These are phyloP conservation scores for Pseudogymnoascus sp. DNA, from an alignment of 2,329 filamentous ascomycete genomes.

Conservation along the genomic window DNA sequence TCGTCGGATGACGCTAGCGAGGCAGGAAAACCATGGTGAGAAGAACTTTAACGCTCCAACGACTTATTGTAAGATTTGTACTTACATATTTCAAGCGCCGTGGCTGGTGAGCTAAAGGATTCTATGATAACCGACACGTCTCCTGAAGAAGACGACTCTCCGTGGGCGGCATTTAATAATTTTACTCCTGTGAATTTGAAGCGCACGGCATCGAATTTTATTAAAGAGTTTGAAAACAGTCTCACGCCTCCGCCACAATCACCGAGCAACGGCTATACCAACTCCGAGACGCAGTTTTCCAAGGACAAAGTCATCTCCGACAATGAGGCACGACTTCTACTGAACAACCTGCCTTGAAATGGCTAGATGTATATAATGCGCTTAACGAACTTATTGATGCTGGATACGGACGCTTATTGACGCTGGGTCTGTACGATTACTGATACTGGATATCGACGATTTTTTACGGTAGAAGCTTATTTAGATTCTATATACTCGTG, in stretches of 20 bases:
- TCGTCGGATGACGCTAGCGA: constrained; percentile 7
- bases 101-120: constrained; percentile 19
- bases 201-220: constrained; percentile 72
- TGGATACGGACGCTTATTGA: not conserved
- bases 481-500: constrained; percentile 1
- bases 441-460: constrained; percentile 5
- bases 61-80: not conserved
- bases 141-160: constrained; percentile 29
- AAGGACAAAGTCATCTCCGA: constrained; percentile 1
- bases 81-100: not conserved
- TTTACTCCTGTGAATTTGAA: constrained; percentile 65
- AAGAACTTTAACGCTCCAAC: not conserved
- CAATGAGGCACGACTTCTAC: not conserved
- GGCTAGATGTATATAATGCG: not conserved
- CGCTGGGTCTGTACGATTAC: constrained; percentile 5
- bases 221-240: constrained; percentile 86
- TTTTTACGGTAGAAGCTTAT: constrained; percentile 4
- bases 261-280: constrained; percentile 13
- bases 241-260: constrained; percentile 43
- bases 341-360: not conserved
- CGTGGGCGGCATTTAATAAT: constrained; percentile 36
- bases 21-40: constrained; percentile 3
- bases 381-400: constrained; percentile 4
- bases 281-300: not conserved
- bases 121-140: constrained; percentile 16